Conservation (phyloP, 2,329 filamentous ascomycete genomes). For the Epichloe elymi region DNA sequence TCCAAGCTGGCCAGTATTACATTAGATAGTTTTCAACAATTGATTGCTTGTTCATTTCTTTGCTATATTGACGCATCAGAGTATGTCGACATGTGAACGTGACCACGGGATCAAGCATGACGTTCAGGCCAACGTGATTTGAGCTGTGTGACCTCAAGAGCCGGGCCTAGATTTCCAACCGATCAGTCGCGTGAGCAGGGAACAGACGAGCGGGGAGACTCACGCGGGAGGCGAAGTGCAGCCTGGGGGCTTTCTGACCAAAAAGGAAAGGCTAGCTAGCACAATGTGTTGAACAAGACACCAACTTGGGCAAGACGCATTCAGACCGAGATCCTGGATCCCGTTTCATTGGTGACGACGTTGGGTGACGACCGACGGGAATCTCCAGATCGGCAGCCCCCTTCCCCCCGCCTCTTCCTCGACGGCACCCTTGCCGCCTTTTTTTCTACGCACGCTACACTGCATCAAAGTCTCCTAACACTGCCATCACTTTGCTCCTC, state of each 20-base stretch:
- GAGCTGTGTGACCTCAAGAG: background rate
- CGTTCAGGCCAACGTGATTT: background rate
- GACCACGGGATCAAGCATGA: background rate
- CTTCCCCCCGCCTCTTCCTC: background rate
- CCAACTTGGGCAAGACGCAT: background rate
- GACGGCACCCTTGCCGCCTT: background rate
- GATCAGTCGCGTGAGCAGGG: background rate
- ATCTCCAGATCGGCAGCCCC: background rate
- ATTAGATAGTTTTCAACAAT: conserved; percentile 7
- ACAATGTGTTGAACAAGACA: no score
- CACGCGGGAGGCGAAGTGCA: background rate
- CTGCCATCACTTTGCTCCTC: no score
- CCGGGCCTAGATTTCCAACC: background rate
- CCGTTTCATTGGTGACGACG: background rate
- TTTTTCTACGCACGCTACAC: background rate
- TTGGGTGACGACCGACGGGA: background rate
- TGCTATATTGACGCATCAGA: background rate
- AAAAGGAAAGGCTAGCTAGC: no score
- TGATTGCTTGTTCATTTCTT: conserved; percentile 6
- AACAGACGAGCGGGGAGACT: background rate
- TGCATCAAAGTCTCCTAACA: background rate
- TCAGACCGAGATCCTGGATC: background rate
- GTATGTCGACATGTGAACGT: no score
- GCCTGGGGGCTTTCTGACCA: no score
- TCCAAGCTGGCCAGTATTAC: background rate